Percentiles rank a stretch among this genome's conserved stretches.
phyloP scores from a whole-genome alignment of 2,329 filamentous ascomycete genomes.

The Ophiocordyceps sinensis region DNA sequence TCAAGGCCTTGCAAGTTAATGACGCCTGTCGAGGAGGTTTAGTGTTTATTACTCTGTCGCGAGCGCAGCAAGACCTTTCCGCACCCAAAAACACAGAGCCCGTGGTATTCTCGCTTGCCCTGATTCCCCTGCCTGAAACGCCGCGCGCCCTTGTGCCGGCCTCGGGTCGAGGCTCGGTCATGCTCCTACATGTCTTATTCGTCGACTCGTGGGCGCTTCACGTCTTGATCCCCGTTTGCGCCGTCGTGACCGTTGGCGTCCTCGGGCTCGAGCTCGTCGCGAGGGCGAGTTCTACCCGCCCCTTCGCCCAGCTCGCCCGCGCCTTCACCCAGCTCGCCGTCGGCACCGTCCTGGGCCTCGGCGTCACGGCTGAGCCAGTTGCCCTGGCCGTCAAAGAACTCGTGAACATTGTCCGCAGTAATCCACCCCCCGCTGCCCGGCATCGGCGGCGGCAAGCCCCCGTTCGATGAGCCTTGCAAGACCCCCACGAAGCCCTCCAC shows the following conservation, averaged over 20 bases:
- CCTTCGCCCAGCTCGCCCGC: slow-evolving; percentile 47
- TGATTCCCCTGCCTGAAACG: slow-evolving; percentile 7
- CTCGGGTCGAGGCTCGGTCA: background rate
- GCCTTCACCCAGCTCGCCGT: slow-evolving; percentile 43
- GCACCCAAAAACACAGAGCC: no score
- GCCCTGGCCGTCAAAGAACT: slow-evolving; percentile 69
- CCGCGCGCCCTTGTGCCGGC: slow-evolving; percentile 4
- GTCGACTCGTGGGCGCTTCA: slow-evolving; percentile 32
- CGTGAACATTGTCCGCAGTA: slow-evolving; percentile 77
- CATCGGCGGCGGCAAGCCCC: slow-evolving; percentile 48
- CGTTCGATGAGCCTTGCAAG: slow-evolving; percentile 29
- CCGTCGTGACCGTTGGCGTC: slow-evolving; percentile 28
- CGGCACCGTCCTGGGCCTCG: slow-evolving; percentile 19
- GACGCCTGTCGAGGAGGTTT: no score
- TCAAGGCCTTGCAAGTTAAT: background rate
- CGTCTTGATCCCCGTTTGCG: slow-evolving; percentile 24
- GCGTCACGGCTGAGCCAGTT: slow-evolving; percentile 51
- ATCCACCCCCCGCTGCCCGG: slow-evolving; percentile 73
- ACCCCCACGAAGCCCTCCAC: slow-evolving; percentile 44
- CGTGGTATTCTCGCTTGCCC: background rate
- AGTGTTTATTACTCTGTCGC: no score
- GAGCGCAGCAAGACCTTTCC: no score
- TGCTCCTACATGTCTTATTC: slow-evolving; percentile 7
- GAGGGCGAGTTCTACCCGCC: slow-evolving; percentile 38
- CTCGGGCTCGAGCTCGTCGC: slow-evolving; percentile 36